Conservation (phyloP, 148 eudicot species). For the Fagopyrum esculentum region DNA sequence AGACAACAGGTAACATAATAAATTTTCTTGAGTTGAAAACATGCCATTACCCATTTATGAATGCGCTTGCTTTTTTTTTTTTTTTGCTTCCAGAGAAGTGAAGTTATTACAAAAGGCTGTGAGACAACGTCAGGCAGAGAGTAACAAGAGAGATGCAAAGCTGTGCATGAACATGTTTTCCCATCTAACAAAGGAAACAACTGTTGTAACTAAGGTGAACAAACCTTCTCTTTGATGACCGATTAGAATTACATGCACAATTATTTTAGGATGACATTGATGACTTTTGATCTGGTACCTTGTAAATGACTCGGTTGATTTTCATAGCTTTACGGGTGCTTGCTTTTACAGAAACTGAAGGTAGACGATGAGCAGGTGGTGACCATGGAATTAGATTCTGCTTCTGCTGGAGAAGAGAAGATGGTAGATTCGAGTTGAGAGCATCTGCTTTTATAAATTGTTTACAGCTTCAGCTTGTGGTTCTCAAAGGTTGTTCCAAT, state of each 20-base stretch:
- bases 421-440: conserved; percentile 9
- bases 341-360: conserved; percentile 36
- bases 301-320: background rate
- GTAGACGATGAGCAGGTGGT: conserved; percentile 20
- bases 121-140: conserved; percentile 53
- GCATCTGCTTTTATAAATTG: background rate
- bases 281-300: background rate
- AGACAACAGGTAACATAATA: conserved; percentile 35
- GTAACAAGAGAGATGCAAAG: conserved; percentile 48
- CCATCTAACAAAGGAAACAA: conserved; percentile 27
- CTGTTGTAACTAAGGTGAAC: conserved; percentile 30
- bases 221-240: background rate
- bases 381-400: conserved; percentile 23
- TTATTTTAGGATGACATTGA: background rate
- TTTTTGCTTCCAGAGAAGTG: conserved; percentile 42
- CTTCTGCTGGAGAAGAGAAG: conserved; percentile 4
- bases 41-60: background rate
- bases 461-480: background rate
- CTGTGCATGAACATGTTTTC: conserved; percentile 52
- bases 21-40: background rate
- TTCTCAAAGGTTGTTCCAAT: background rate
- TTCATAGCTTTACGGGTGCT: background rate
- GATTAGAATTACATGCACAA: background rate
- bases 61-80: background rate
- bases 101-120: conserved; percentile 38